Percentiles rank a stretch among this genome's conserved stretches.
These are phyloP conservation scores for Tuber brumale DNA, from an alignment of 495 filamentous ascomycete species.

Conservation along the genomic window DNA sequence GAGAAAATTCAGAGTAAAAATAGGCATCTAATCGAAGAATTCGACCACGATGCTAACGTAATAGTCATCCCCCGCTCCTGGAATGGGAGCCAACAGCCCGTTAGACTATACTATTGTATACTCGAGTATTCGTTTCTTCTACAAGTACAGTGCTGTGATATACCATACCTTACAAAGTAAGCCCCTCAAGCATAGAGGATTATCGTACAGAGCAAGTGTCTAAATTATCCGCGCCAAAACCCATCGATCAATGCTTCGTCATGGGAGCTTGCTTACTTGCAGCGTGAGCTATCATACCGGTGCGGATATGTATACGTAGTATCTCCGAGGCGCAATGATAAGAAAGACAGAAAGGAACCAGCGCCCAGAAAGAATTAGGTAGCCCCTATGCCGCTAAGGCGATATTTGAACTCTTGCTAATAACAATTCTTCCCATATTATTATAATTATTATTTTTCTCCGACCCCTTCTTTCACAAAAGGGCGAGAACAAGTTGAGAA, in stretches of 20 bases:
- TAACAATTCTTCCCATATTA: conserved; percentile 2
- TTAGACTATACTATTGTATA: neutral
- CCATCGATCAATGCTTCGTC: neutral
- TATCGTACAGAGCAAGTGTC: neutral
- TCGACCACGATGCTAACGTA: neutral
- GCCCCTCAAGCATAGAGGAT: neutral
- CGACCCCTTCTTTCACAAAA: neutral
- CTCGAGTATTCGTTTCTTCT: neutral
- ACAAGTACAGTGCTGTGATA: neutral
- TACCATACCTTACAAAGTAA: neutral
- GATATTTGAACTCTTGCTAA: neutral
- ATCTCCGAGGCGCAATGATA: conserved; percentile 11
- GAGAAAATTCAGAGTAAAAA: neutral
- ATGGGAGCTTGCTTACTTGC: neutral
- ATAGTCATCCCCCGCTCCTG: neutral
- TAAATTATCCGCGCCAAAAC: neutral
- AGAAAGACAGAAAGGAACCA: conserved; percentile 17
- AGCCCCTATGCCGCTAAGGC: neutral
- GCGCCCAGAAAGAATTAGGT: neutral
- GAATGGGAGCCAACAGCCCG: neutral
- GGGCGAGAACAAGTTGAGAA: neutral
- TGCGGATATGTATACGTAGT: neutral
- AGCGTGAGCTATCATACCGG: neutral
- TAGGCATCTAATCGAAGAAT: neutral
- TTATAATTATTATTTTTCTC: no score